Evolutionary conservation across 2,329 filamentous ascomycete species (phyloP).

Genomic region (Talaromyces sp.): DNA sequence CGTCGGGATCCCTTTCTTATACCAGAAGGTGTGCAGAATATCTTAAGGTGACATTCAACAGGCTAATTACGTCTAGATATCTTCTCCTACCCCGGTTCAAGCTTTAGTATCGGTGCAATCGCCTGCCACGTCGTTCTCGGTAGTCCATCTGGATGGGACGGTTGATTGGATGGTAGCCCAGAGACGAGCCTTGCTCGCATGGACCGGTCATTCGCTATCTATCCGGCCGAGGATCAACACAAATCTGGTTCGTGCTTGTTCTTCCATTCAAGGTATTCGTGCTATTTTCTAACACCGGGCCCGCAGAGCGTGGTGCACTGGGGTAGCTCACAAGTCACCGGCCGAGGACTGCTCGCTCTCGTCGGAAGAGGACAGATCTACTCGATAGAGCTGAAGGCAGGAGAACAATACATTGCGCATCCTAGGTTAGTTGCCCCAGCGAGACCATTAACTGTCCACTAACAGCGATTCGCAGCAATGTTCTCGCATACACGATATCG

Average conservation of each 20-base stretch:
- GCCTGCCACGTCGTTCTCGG: slow-evolving; percentile 76
- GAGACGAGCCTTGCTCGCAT: slow-evolving; percentile 82
- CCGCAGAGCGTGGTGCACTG: slow-evolving; percentile 71
- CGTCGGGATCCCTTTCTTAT: slow-evolving; percentile 88
- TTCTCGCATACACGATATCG: slow-evolving; percentile 82
- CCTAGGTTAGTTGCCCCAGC: slow-evolving; percentile 51
- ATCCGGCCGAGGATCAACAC: slow-evolving; percentile 72
- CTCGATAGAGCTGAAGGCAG: slow-evolving; percentile 71
- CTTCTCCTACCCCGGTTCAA: slow-evolving; percentile 81
- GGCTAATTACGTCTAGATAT: slow-evolving; percentile 51
- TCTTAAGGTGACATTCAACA: background rate
- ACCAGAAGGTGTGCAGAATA: slow-evolving; percentile 58
- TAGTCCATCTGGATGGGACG: slow-evolving; percentile 86
- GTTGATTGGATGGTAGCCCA: slow-evolving; percentile 94
- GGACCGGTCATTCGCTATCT: slow-evolving; percentile 84
- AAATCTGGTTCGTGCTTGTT: slow-evolving; percentile 52
- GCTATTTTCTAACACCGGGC: background rate
- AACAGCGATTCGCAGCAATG: slow-evolving; percentile 53
- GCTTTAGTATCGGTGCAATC: slow-evolving; percentile 86
- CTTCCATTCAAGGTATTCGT: background rate
- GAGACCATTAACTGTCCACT: background rate
- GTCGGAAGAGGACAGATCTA: slow-evolving; percentile 87
- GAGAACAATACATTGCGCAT: slow-evolving; percentile 87
- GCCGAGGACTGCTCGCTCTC: slow-evolving; percentile 78
- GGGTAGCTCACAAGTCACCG: slow-evolving; percentile 85